Percentiles rank a stretch among this genome's conserved stretches.
Conservation (phyloP, 2,329 filamentous ascomycete species). For the Neonectria magnoliae region DNA sequence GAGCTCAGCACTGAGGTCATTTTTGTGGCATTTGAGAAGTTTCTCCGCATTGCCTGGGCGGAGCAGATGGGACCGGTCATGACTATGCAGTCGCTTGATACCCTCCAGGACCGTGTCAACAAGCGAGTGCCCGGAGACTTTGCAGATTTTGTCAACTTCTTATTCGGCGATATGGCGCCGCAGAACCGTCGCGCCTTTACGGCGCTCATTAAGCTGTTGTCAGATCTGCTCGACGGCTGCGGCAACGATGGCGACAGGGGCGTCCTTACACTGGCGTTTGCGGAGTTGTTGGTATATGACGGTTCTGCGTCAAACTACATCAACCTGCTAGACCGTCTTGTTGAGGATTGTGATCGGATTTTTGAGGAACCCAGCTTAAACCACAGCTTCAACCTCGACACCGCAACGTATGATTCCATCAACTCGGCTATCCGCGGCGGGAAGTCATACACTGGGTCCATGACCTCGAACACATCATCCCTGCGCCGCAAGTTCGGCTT, state of each 20-base stretch:
- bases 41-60: constrained; percentile 86
- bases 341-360: constrained; percentile 89
- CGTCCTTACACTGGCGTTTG: constrained; percentile 86
- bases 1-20: constrained; percentile 85
- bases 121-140: constrained; percentile 78
- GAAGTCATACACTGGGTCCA: constrained; percentile 75
- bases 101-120: constrained; percentile 75
- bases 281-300: constrained; percentile 83
- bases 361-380: constrained; percentile 72
- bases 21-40: constrained; percentile 94
- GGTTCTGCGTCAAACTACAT: constrained; percentile 85
- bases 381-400: constrained; percentile 51
- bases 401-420: constrained; percentile 66
- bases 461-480: constrained; percentile 88
- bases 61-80: constrained; percentile 89
- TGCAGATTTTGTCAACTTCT: constrained; percentile 72
- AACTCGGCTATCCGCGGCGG: constrained; percentile 64
- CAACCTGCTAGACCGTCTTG: constrained; percentile 85
- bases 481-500: constrained; percentile 86
- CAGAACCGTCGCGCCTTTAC: constrained; percentile 82
- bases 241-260: constrained; percentile 92
- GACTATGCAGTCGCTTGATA: constrained; percentile 74
- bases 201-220: constrained; percentile 84
- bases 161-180: constrained; percentile 73
- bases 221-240: constrained; percentile 88